Conservation (phyloP, 2,329 filamentous ascomycete species). For the Bipolaris oryzae region DNA sequence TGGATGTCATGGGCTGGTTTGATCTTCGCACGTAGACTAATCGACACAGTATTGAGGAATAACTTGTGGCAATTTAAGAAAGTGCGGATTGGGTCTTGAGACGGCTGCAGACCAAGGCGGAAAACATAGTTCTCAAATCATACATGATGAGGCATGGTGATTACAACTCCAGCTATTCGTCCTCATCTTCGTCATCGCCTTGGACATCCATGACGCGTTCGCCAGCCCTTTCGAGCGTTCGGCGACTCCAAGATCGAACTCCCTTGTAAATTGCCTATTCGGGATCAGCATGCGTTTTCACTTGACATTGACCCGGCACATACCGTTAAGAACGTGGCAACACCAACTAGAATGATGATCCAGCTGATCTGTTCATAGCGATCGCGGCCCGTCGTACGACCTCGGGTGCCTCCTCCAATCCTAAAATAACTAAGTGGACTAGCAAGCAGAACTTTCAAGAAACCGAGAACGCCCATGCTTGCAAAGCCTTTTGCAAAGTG, state of each 20-base stretch:
- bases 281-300: constrained; percentile 14
- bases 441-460: constrained; percentile 78
- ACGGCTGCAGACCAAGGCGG: not conserved
- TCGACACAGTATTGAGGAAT: constrained; percentile 78
- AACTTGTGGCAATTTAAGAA: constrained; percentile 93
- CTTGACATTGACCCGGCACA: constrained; percentile 42
- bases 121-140: not conserved
- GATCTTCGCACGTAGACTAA: constrained; percentile 95
- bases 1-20: constrained; percentile 43
- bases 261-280: constrained; percentile 77
- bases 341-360: constrained; percentile 78
- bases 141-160: not conserved
- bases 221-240: constrained; percentile 75
- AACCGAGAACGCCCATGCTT: constrained; percentile 85
- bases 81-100: constrained; percentile 64
- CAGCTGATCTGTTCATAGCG: constrained; percentile 80
- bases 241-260: constrained; percentile 74
- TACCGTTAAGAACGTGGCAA: constrained; percentile 78
- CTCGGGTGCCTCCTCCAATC: constrained; percentile 63
- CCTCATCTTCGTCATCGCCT: constrained; percentile 61
- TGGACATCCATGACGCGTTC: constrained; percentile 85
- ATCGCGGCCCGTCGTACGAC: constrained; percentile 72
- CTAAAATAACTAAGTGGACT: constrained; percentile 79
- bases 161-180: constrained; percentile 43
- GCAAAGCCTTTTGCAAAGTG: constrained; percentile 91